These are phyloP conservation scores for Sordariomycetes sp. DNA, from an alignment of 2,329 filamentous ascomycete species.

Conservation along the genomic window DNA sequence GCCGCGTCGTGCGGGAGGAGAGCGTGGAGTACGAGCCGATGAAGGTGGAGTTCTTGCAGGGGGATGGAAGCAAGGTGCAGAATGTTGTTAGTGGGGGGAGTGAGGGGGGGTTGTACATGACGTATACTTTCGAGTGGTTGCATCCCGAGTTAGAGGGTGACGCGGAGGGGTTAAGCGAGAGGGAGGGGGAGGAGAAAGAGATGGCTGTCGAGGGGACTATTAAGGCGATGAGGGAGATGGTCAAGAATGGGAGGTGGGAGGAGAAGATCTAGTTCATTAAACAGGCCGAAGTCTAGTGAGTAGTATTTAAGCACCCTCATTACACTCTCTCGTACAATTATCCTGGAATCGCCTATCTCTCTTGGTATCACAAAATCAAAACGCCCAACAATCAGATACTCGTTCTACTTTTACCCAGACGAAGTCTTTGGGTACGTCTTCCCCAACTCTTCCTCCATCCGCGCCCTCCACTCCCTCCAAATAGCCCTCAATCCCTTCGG, in stretches of 20 bases:
- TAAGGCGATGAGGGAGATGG: constrained; percentile 7
- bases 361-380: background rate
- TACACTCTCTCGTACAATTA: background rate
- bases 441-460: constrained; percentile 1
- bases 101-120: constrained; percentile 16
- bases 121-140: constrained; percentile 21
- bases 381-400: background rate
- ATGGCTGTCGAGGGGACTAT: constrained; percentile 10
- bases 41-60: constrained; percentile 19
- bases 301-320: background rate
- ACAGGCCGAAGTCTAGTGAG: too few relatives aligned
- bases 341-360: background rate
- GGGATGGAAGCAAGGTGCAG: constrained; percentile 19
- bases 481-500: constrained; percentile 5
- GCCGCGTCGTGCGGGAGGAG: constrained; percentile 12
- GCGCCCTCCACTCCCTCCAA: constrained; percentile 2
- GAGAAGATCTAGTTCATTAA: background rate
- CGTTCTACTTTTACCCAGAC: background rate
- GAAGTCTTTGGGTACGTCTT: background rate
- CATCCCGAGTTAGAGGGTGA: constrained; percentile 13
- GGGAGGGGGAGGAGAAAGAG: constrained; percentile 9
- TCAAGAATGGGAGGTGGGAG: background rate
- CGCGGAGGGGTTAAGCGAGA: constrained; percentile 9
- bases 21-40: constrained; percentile 17
- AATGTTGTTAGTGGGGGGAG: constrained; percentile 18